Conservation (phyloP, 1,284 basidiomycete genomes). For the Neolentinus lepideus region DNA sequence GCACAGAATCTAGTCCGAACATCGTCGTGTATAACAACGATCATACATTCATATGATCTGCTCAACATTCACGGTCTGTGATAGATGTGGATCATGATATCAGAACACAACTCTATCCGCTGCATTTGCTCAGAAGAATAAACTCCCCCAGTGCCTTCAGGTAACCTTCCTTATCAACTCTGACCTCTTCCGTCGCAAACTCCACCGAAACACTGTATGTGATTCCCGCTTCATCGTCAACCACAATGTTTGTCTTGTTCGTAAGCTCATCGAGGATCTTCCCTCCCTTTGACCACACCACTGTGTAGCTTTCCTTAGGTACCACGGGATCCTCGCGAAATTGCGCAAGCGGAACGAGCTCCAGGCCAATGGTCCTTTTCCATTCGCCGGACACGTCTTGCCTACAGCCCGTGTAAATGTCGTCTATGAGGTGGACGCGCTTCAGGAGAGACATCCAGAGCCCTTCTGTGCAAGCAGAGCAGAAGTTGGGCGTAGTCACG, state of each 20-base stretch:
- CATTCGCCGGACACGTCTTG: constrained; percentile 10
- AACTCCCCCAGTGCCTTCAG: not conserved
- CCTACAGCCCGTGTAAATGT: constrained; percentile 29
- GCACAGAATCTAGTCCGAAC: not conserved
- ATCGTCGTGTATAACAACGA: not conserved
- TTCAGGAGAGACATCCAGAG: constrained; percentile 62
- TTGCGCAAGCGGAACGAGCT: constrained; percentile 54
- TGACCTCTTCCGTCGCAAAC: constrained; percentile 52
- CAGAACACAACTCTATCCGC: not conserved
- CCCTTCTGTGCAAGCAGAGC: constrained; percentile 67
- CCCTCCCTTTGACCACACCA: constrained; percentile 47
- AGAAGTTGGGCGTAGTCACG: constrained; percentile 67
- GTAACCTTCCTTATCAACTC: constrained; percentile 31
- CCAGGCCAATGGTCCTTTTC: constrained; percentile 29
- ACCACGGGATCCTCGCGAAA: constrained; percentile 32
- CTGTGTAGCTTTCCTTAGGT: constrained; percentile 42
- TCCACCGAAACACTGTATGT: constrained; percentile 38
- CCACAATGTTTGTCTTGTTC: constrained; percentile 38
- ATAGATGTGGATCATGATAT: too few species aligned
- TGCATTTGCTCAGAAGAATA: not conserved
- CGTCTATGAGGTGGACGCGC: constrained; percentile 56
- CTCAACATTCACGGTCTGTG: too few species aligned
- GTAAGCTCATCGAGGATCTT: constrained; percentile 31
- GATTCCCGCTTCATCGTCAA: constrained; percentile 23
- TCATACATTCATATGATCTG: too few species aligned